Conservation (phyloP, 495 filamentous ascomycete genomes). For the Viridothelium virens region DNA sequence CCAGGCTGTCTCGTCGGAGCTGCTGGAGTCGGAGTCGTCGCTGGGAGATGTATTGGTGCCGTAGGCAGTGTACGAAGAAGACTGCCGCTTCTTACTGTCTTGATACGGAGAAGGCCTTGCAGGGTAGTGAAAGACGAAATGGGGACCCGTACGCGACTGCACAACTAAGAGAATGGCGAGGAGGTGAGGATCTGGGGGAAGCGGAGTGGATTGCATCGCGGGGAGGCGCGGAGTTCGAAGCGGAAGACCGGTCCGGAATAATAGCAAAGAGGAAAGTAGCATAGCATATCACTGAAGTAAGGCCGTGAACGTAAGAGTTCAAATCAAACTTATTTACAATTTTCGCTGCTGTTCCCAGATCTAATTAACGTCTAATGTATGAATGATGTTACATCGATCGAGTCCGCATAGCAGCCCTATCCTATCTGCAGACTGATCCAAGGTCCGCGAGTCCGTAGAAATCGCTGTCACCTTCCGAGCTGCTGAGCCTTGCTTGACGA, state of each 20-base stretch:
- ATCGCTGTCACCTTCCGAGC: too few species aligned
- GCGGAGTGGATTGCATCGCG: conserved; percentile 19
- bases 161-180: conserved; percentile 76
- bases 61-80: not conserved
- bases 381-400: too few species aligned
- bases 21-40: conserved; percentile 8
- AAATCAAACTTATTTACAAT: too few species aligned
- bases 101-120: not conserved
- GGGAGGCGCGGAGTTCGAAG: not conserved
- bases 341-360: too few species aligned
- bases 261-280: too few species aligned
- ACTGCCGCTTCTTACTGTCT: not conserved
- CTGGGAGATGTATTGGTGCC: conserved; percentile 5
- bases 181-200: conserved; percentile 47
- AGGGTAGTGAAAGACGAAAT: conserved; percentile 89
- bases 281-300: too few species aligned
- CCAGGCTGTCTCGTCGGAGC: not conserved
- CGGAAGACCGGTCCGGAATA: not conserved
- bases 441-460: too few species aligned
- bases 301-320: too few species aligned
- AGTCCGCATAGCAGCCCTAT: too few species aligned
- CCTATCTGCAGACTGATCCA: too few species aligned
- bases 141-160: conserved; percentile 69
- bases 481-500: not conserved
- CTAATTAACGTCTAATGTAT: too few species aligned